These are phyloP conservation scores for Leishmania turanica DNA, from an alignment of 208 protist species.

Conservation along the genomic window DNA sequence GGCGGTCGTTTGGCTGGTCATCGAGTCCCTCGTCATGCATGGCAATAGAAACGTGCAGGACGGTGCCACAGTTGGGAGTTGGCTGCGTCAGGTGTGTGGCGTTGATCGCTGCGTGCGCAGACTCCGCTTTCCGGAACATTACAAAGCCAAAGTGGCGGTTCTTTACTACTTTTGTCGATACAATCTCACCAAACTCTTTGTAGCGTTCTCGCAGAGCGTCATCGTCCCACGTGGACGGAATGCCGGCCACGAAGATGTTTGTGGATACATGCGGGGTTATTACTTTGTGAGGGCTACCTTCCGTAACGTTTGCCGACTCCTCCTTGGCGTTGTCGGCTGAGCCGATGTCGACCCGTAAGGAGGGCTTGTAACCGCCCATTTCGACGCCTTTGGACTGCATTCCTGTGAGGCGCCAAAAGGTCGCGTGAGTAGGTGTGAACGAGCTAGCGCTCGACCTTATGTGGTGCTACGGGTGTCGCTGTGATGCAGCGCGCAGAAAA, in stretches of 20 bases:
- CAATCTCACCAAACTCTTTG: constrained; percentile 81
- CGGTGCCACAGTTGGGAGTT: constrained; percentile 43
- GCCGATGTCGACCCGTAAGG: constrained; percentile 67
- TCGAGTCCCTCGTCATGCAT: constrained; percentile 93
- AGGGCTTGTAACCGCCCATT: constrained; percentile 60
- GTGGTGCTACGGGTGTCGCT: neutral
- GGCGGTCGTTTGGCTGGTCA: constrained; percentile 82
- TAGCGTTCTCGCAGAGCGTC: constrained; percentile 67
- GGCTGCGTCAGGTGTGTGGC: constrained; percentile 78
- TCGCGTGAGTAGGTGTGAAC: neutral
- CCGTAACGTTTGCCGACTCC: constrained; percentile 7
- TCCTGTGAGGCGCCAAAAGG: neutral
- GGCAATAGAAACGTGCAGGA: constrained; percentile 87
- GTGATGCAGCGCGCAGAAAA: neutral
- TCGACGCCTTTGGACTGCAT: constrained; percentile 23
- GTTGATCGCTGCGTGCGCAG: constrained; percentile 88
- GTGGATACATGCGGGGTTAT: constrained; percentile 83
- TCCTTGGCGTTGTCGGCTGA: constrained; percentile 33
- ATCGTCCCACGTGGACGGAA: constrained; percentile 83
- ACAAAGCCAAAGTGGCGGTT: constrained; percentile 90
- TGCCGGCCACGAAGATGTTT: constrained; percentile 90
- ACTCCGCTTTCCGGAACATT: constrained; percentile 83
- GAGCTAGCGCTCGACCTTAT: neutral
- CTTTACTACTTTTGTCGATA: constrained; percentile 83
- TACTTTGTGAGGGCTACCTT: constrained; percentile 45